Evolutionary conservation across 2,329 filamentous ascomycete genomes (phyloP).

Genomic region (Cryphonectria naterciae): DNA sequence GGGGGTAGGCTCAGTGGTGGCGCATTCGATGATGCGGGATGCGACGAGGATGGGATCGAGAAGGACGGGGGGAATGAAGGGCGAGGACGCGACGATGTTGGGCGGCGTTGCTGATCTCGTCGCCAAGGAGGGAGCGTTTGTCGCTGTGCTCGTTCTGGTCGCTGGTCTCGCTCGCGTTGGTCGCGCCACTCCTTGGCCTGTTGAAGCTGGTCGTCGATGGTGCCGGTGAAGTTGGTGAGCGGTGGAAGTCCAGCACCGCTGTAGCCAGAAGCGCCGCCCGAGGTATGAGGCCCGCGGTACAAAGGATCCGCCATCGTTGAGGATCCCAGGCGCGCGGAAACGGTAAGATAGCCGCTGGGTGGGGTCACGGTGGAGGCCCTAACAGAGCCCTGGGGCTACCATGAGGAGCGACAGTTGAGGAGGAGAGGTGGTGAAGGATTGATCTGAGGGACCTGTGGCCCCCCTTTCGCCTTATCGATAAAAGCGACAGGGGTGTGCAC

Average conservation of each 20-base stretch:
- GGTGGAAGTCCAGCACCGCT: conserved; percentile 14
- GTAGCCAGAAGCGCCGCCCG: conserved; percentile 6
- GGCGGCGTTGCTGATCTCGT: background rate
- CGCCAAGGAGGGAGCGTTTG: background rate
- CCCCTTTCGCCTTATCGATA: background rate
- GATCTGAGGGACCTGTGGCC: background rate
- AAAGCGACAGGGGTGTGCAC: background rate
- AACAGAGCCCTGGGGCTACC: background rate
- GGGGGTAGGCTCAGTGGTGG: background rate
- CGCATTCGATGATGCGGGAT: conserved; percentile 1
- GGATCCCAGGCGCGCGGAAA: background rate
- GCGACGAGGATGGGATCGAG: conserved; percentile 2
- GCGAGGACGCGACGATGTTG: background rate
- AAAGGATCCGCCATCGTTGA: conserved; percentile 10
- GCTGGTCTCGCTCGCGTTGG: conserved; percentile 3
- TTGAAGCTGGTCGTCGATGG: conserved; percentile 18
- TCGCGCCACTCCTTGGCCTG: conserved; percentile 14
- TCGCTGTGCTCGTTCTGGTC: background rate
- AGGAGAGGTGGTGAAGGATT: background rate
- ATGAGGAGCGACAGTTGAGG: background rate
- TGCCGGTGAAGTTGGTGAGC: conserved; percentile 14
- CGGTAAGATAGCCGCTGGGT: background rate
- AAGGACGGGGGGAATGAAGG: background rate
- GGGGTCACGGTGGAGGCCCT: background rate
- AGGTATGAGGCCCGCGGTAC: background rate